Percentiles rank a stretch among this genome's conserved stretches.
Conservation (phyloP, 148 eudicot species). For the Heliamphora exappendiculata region DNA sequence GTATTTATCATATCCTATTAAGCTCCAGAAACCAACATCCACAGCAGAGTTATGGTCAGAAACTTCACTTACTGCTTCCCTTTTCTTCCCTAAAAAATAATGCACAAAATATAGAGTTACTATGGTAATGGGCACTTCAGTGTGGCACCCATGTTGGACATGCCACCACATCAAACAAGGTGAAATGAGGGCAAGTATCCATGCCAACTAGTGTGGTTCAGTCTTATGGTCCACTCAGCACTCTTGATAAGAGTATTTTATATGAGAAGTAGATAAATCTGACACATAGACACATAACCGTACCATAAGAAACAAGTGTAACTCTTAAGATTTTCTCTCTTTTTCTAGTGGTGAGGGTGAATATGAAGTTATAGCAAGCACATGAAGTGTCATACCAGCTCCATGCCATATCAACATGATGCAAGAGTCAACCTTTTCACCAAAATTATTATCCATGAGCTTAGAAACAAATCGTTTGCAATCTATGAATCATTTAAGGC, state of each 20-base stretch:
- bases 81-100: too few species aligned
- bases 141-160: background rate
- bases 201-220: too few species aligned
- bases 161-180: background rate
- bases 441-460: background rate
- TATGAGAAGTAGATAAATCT: background rate
- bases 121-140: background rate
- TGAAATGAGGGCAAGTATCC: background rate
- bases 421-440: background rate
- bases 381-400: background rate
- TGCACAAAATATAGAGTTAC: too few species aligned
- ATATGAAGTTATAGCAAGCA: background rate
- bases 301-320: background rate
- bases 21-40: slow-evolving; percentile 3
- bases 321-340: too few species aligned
- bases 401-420: background rate
- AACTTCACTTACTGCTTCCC: background rate
- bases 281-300: background rate
- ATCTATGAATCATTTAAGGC: slow-evolving; percentile 2
- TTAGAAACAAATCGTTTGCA: background rate
- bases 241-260: too few species aligned
- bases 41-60: background rate
- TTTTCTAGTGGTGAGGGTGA: background rate
- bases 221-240: too few species aligned
- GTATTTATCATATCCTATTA: background rate